Evolutionary conservation across 768 basidiomycete species (phyloP).

Genomic region (Mycena rosella): DNA sequence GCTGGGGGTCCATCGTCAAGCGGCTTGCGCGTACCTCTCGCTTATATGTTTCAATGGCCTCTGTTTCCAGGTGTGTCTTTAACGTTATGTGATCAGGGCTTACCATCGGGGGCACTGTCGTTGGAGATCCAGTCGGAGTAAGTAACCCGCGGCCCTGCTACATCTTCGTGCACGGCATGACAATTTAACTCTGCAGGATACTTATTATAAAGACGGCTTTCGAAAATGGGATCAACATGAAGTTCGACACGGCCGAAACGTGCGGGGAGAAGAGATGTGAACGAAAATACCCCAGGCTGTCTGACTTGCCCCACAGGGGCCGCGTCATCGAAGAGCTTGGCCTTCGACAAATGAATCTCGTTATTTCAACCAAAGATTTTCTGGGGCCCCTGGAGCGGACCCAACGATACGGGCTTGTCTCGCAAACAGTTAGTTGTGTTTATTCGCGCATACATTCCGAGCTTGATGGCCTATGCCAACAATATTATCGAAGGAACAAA

Average conservation of each 20-base stretch:
- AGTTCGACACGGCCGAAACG: conserved; percentile 78
- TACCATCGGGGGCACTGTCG: conserved; percentile 53
- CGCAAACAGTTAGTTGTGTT: conserved; percentile 62
- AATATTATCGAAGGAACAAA: conserved; percentile 84
- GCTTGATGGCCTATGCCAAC: not conserved
- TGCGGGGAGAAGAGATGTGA: conserved; percentile 77
- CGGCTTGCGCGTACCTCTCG: conserved; percentile 31
- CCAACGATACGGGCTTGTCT: conserved; percentile 69
- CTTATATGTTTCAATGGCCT: conserved; percentile 10
- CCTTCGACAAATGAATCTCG: conserved; percentile 74
- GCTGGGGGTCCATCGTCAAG: conserved; percentile 32
- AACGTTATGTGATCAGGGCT: conserved; percentile 27
- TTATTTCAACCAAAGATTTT: conserved; percentile 86
- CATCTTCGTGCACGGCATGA: not conserved
- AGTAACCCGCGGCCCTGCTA: not conserved
- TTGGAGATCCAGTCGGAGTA: conserved; percentile 65
- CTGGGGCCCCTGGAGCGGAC: conserved; percentile 75
- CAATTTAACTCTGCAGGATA: conserved; percentile 60
- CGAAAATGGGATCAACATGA: conserved; percentile 83
- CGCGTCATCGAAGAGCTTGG: conserved; percentile 82
- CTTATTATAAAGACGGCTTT: conserved; percentile 83
- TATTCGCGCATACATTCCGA: not conserved
- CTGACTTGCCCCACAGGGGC: conserved; percentile 51
- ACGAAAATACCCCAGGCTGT: too few species aligned
- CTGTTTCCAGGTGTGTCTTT: too few species aligned